Percentiles rank a stretch among this genome's conserved stretches.
phyloP scores from a whole-genome alignment of 768 basidiomycete genomes.

The Pleurotus tuber-regium region DNA sequence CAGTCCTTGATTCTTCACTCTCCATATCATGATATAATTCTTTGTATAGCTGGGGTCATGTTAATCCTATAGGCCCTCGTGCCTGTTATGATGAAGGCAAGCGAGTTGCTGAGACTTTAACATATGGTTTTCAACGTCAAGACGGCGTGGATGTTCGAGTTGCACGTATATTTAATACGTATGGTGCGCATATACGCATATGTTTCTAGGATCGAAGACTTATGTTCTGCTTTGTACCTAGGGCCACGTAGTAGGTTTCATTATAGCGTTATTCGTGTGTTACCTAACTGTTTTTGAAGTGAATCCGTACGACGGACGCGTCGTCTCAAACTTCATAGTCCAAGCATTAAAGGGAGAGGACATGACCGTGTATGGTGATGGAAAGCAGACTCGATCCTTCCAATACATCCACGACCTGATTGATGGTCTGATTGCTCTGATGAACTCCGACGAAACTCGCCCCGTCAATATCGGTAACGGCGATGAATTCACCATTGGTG shows the following conservation, averaged over 20 bases:
- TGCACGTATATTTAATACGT: constrained; percentile 98
- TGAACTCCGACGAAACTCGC: constrained; percentile 92
- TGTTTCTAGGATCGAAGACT: too few species aligned
- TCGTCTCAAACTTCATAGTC: constrained; percentile 98
- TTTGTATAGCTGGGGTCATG: constrained; percentile 83
- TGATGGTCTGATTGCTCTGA: constrained; percentile 88
- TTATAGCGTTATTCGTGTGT: constrained; percentile 7
- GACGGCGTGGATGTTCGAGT: constrained; percentile 96
- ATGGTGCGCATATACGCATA: constrained; percentile 33
- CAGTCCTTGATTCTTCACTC: neutral
- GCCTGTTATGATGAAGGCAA: constrained; percentile 99
- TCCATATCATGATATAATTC: constrained; percentile 17
- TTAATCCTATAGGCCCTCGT: constrained; percentile 96
- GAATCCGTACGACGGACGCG: constrained; percentile 96
- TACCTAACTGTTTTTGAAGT: constrained; percentile 40
- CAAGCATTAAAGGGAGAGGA: constrained; percentile 95
- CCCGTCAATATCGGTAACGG: constrained; percentile 96
- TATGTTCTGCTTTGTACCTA: neutral
- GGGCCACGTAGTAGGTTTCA: constrained; percentile 70
- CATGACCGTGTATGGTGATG: constrained; percentile 96
- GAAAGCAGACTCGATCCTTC: constrained; percentile 91
- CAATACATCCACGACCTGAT: constrained; percentile 98
- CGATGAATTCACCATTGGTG: constrained; percentile 94
- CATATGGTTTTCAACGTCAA: constrained; percentile 94
- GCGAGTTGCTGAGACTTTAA: constrained; percentile 96